These are phyloP conservation scores for Raphanus raphanistrum DNA, from an alignment of 345 rosid genomes.

Conservation along the genomic window DNA sequence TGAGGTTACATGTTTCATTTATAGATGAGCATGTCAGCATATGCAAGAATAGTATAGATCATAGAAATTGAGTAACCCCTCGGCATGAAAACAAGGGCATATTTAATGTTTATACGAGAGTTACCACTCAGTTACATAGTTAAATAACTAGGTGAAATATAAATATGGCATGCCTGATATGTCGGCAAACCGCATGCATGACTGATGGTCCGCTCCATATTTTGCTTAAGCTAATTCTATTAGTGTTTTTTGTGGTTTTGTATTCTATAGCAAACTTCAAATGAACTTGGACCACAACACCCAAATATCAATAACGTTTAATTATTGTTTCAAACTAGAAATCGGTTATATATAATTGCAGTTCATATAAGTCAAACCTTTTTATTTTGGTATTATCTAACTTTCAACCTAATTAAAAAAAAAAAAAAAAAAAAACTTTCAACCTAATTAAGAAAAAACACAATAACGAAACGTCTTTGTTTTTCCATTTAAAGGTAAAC, in stretches of 20 bases:
- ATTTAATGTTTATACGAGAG: too few relatives aligned
- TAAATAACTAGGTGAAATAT: too few relatives aligned
- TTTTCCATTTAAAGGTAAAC: slow-evolving; percentile 30
- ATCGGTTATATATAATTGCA: background rate
- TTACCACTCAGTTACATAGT: too few relatives aligned
- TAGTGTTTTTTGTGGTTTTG: too few relatives aligned
- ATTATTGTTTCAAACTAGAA: background rate
- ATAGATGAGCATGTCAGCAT: too few relatives aligned
- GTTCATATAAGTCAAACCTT: background rate
- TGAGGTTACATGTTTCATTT: too few relatives aligned
- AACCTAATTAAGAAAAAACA: background rate
- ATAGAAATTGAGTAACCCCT: too few relatives aligned
- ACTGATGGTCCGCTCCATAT: background rate
- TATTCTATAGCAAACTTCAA: background rate
- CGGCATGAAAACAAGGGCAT: too few relatives aligned
- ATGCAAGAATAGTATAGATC: too few relatives aligned
- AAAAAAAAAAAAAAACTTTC: too few relatives aligned
- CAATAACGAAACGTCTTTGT: slow-evolving; percentile 37
- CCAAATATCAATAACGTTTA: background rate
- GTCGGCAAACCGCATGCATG: background rate
- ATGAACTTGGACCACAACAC: background rate
- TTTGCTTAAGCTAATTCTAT: too few relatives aligned
- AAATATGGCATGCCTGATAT: too few relatives aligned
- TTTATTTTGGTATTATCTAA: background rate
- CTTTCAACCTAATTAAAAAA: background rate